Percentiles rank a stretch among this genome's conserved stretches.
phyloP scores from a whole-genome alignment of 2,329 filamentous ascomycete species.

The Geosmithia putterillii region DNA sequence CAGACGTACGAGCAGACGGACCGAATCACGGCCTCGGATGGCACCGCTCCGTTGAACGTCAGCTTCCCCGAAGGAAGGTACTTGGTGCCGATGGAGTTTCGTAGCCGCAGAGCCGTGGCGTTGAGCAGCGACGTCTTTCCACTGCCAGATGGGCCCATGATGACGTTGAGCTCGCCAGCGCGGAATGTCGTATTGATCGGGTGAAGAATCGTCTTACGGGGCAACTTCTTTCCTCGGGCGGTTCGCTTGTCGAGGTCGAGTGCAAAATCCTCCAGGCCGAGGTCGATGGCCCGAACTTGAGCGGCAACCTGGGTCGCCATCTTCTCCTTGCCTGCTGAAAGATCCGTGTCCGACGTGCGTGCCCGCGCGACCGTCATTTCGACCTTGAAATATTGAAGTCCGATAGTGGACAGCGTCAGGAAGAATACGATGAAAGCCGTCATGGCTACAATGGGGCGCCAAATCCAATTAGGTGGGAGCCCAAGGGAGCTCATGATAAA shows the following conservation, averaged over 20 bases:
- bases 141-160: conserved; percentile 70
- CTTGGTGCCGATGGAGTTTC: conserved; percentile 45
- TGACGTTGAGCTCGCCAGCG: conserved; percentile 58
- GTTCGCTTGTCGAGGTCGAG: conserved; percentile 52
- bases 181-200: conserved; percentile 56
- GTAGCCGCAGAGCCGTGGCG: conserved; percentile 56
- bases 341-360: conserved; percentile 43
- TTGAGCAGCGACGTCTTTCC: conserved; percentile 68
- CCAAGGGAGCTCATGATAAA: conserved; percentile 60
- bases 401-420: conserved; percentile 44
- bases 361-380: conserved; percentile 60
- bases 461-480: conserved; percentile 55
- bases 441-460: conserved; percentile 51
- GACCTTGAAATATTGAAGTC: conserved; percentile 51
- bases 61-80: conserved; percentile 52
- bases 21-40: conserved; percentile 55
- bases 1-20: conserved; percentile 68
- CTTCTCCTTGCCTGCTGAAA: conserved; percentile 60
- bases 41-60: conserved; percentile 56
- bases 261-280: conserved; percentile 52
- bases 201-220: conserved; percentile 49
- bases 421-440: conserved; percentile 53
- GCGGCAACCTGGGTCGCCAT: conserved; percentile 40
- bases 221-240: conserved; percentile 34
- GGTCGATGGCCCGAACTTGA: conserved; percentile 47